phyloP scores from a whole-genome alignment of 2,329 filamentous ascomycete species.

The Diaporthe vexans region DNA sequence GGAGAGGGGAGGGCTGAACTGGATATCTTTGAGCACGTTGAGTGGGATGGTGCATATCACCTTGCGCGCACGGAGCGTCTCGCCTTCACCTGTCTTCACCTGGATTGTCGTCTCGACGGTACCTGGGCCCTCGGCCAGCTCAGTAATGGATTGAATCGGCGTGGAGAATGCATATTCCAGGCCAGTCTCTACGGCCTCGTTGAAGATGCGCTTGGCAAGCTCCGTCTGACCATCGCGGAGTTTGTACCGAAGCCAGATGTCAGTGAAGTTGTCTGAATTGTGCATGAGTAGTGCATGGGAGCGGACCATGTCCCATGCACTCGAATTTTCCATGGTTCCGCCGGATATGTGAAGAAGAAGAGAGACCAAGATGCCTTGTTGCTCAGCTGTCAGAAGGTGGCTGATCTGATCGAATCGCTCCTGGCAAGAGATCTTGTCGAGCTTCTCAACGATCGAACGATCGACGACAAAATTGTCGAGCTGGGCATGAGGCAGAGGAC shows the following conservation, averaged over 20 bases:
- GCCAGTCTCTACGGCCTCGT: background rate
- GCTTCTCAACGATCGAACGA: background rate
- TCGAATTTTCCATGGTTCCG: background rate
- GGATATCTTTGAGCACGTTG: background rate
- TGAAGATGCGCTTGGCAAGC: background rate
- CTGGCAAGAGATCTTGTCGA: background rate
- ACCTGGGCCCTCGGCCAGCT: background rate
- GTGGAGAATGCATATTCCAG: background rate
- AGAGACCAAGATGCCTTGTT: background rate
- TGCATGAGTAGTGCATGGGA: background rate
- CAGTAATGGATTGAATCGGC: background rate
- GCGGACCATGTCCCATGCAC: background rate
- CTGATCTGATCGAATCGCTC: background rate
- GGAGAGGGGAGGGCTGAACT: background rate
- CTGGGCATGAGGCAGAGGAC: background rate
- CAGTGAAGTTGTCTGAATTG: background rate
- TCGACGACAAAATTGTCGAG: background rate
- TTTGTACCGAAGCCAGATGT: background rate
- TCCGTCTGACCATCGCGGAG: background rate
- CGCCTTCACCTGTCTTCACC: background rate
- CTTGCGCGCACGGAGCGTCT: background rate
- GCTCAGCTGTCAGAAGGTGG: background rate
- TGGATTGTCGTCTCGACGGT: background rate
- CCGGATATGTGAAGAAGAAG: background rate
- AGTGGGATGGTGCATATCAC: background rate